A percentile compares a stretch with the other conserved stretches of the same genome.
Evolutionary conservation across 163 green algal genomes (phyloP).

Genomic region (Scenedesmus sp.): DNA sequence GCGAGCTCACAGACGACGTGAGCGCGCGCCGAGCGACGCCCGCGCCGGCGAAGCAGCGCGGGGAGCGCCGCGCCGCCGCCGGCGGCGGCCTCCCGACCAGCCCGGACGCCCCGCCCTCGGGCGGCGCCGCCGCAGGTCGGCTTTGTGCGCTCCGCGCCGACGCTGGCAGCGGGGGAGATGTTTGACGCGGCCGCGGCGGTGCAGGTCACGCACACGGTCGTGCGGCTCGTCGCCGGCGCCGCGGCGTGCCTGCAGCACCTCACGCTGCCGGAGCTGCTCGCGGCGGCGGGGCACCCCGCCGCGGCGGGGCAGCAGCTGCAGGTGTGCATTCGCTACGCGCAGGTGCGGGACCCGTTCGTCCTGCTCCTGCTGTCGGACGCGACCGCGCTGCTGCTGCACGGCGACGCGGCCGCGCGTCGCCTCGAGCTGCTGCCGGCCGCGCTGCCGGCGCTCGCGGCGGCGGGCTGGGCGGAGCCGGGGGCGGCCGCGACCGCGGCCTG

Average conservation of each 20-base stretch:
- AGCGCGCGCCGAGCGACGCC: background rate
- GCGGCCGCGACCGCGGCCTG: slow-evolving; percentile 46
- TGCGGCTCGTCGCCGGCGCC: slow-evolving; percentile 55
- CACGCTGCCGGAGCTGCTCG: background rate
- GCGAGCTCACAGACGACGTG: slow-evolving; percentile 69
- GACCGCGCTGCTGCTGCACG: slow-evolving; percentile 58
- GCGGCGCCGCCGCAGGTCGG: slow-evolving; percentile 50
- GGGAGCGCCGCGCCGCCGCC: too few species aligned
- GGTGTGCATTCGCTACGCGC: slow-evolving; percentile 39
- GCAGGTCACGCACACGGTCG: slow-evolving; percentile 64
- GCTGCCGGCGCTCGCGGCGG: background rate
- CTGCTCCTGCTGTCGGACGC: slow-evolving; percentile 68
- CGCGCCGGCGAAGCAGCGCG: too few species aligned
- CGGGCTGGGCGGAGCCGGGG: slow-evolving; percentile 52
- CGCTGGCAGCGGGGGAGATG: slow-evolving; percentile 75
- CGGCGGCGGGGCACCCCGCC: slow-evolving; percentile 14
- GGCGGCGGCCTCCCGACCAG: too few species aligned
- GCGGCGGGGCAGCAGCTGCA: background rate
- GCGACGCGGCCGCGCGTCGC: slow-evolving; percentile 26
- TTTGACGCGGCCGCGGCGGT: slow-evolving; percentile 57
- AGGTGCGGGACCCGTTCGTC: slow-evolving; percentile 67
- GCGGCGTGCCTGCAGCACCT: slow-evolving; percentile 33
- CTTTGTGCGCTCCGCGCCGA: slow-evolving; percentile 65
- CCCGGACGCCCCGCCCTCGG: too few species aligned
- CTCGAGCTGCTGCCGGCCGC: slow-evolving; percentile 40